Conservation (phyloP, 257 asterid genomes). For the Solanum raphanifolium region DNA sequence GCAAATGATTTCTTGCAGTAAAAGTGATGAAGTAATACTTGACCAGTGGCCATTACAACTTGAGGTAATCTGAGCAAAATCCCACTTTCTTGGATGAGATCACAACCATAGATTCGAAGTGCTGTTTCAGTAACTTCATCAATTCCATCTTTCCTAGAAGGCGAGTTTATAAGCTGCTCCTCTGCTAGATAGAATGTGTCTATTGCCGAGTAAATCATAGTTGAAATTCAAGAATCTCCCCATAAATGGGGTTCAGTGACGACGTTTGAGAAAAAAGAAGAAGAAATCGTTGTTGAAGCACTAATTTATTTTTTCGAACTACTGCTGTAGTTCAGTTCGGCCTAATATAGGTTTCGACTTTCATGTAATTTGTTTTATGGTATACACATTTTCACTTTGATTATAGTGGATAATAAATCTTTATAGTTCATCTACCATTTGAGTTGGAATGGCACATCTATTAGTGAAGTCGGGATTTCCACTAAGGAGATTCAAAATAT, state of each 20-base stretch:
- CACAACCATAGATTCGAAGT: constrained; percentile 87
- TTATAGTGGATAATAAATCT: not conserved
- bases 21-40: constrained; percentile 85
- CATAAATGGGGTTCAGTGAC: not conserved
- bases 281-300: not conserved
- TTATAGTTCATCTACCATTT: not conserved
- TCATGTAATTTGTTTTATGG: not conserved
- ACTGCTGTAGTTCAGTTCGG: not conserved
- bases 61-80: constrained; percentile 87
- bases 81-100: constrained; percentile 90
- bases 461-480: not conserved
- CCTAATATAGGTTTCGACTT: not conserved
- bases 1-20: constrained; percentile 87
- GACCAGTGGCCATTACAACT: constrained; percentile 96
- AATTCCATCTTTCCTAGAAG: constrained; percentile 77
- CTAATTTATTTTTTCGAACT: not conserved
- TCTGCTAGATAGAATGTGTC: constrained; percentile 79
- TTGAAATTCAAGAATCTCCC: not conserved
- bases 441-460: not conserved
- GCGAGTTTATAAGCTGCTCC: constrained; percentile 65
- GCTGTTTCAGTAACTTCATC: constrained; percentile 72
- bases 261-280: not conserved
- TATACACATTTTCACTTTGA: not conserved
- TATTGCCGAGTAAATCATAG: constrained; percentile 78
- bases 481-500: not conserved